These are phyloP conservation scores for Viola pubescens DNA, from an alignment of 441 rosid species.

Conservation along the genomic window DNA sequence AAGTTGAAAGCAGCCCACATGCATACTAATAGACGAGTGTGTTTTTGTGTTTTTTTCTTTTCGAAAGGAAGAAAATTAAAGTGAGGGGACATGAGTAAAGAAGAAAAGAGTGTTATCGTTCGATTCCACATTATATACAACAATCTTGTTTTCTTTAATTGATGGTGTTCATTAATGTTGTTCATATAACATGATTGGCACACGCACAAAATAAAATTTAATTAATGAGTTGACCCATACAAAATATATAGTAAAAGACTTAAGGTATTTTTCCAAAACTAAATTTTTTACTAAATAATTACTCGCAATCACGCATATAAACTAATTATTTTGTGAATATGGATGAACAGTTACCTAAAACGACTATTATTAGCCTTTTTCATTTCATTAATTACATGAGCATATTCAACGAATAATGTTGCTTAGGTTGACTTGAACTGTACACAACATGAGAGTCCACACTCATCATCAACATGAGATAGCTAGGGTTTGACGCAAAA, in stretches of 20 bases:
- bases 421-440: slow-evolving; percentile 3
- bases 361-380: too few species aligned
- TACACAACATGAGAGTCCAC: neutral
- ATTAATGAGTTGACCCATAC: too few species aligned
- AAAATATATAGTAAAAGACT: too few species aligned
- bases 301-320: too few species aligned
- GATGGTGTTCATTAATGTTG: neutral
- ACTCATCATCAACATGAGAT: neutral
- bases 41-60: slow-evolving; percentile 4
- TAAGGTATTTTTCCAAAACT: too few species aligned
- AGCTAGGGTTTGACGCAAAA: slow-evolving; percentile 11
- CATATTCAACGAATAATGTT: neutral
- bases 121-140: neutral
- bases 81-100: neutral
- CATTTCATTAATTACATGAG: too few species aligned
- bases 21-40: neutral
- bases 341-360: too few species aligned
- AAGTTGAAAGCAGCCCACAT: slow-evolving; percentile 17
- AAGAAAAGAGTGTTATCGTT: slow-evolving; percentile 10
- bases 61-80: slow-evolving; percentile 13
- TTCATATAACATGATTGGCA: neutral
- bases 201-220: neutral
- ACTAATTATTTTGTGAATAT: too few species aligned
- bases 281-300: too few species aligned
- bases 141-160: neutral